These are phyloP conservation scores for Pestalotiopsis sp. DNA, from an alignment of 2,329 filamentous ascomycete species.

Conservation along the genomic window DNA sequence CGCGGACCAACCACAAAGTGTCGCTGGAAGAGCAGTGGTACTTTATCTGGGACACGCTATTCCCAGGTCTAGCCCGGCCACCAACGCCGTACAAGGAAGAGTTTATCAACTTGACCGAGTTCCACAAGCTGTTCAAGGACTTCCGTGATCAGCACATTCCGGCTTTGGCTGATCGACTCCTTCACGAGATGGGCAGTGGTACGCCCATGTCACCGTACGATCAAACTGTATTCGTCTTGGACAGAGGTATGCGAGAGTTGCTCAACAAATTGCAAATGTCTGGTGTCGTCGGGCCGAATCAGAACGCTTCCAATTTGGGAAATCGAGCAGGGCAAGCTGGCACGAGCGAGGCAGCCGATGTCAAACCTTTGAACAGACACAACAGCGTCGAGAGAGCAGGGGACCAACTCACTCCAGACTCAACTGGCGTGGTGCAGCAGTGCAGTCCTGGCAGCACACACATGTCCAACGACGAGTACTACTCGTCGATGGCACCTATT, in stretches of 20 bases:
- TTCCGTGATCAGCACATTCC: conserved; percentile 1
- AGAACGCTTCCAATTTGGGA: not conserved
- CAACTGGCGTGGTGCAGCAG: not conserved
- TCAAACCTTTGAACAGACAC: not conserved
- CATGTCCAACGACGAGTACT: not conserved
- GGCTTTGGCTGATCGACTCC: not conserved
- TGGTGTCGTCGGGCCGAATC: not conserved
- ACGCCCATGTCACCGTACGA: not conserved
- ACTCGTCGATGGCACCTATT: not conserved
- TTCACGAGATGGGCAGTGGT: not conserved
- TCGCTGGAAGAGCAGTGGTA: conserved; percentile 6
- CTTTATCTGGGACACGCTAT: conserved; percentile 5
- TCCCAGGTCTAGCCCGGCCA: not conserved
- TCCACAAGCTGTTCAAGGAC: not conserved
- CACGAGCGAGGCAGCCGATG: not conserved
- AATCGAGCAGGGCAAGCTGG: not conserved
- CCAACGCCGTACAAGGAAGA: conserved; percentile 1
- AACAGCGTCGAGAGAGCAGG: not conserved
- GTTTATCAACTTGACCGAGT: conserved; percentile 1
- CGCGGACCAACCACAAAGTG: not conserved
- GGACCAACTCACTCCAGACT: not conserved
- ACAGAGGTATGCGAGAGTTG: not conserved
- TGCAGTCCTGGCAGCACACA: not conserved
- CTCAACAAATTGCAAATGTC: not conserved
- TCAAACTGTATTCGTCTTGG: not conserved